Percentiles rank a stretch among this genome's conserved stretches.
phyloP scores from a whole-genome alignment of 495 filamentous ascomycete species.

The Pseudomonodictys pantanalensis region DNA sequence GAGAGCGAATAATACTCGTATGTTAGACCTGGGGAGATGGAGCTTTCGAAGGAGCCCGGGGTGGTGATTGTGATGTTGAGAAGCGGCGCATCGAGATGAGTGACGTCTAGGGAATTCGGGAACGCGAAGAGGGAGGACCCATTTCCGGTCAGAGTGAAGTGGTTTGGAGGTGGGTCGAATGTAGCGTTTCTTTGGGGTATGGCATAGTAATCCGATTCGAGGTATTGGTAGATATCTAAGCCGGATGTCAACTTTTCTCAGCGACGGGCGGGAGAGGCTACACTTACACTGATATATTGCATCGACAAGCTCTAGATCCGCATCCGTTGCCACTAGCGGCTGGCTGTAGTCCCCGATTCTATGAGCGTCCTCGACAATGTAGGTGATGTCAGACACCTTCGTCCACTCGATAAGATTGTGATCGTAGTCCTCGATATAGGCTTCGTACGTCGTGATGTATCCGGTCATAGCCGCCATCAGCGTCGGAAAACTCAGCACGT shows the following conservation, averaged over 20 bases:
- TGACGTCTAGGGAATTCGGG: too few relatives aligned
- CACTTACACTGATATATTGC: conserved; percentile 9
- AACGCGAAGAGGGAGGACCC: too few relatives aligned
- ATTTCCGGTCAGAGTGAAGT: too few relatives aligned
- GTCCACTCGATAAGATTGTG: conserved; percentile 17
- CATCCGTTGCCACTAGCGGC: not conserved
- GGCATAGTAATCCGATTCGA: too few relatives aligned
- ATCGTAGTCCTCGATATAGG: conserved; percentile 6
- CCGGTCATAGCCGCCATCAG: conserved; percentile 33
- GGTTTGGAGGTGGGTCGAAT: too few relatives aligned
- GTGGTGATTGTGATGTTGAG: too few relatives aligned
- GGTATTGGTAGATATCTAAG: too few relatives aligned
- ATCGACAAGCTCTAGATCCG: not conserved
- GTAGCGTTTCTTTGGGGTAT: too few relatives aligned
- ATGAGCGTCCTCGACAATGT: conserved; percentile 6
- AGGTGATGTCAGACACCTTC: conserved; percentile 1
- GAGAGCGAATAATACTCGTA: not conserved
- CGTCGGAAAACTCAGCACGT: conserved; percentile 35
- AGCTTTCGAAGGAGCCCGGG: not conserved
- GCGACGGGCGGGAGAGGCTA: too few relatives aligned
- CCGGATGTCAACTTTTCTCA: too few relatives aligned
- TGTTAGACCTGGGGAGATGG: not conserved
- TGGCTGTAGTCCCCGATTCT: conserved; percentile 16
- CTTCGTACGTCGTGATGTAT: conserved; percentile 18
- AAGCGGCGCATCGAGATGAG: too few relatives aligned